Base-by-base conservation (phyloP, 768 basidiomycete genomes). In the Mrakia hoshinonis region DNA sequence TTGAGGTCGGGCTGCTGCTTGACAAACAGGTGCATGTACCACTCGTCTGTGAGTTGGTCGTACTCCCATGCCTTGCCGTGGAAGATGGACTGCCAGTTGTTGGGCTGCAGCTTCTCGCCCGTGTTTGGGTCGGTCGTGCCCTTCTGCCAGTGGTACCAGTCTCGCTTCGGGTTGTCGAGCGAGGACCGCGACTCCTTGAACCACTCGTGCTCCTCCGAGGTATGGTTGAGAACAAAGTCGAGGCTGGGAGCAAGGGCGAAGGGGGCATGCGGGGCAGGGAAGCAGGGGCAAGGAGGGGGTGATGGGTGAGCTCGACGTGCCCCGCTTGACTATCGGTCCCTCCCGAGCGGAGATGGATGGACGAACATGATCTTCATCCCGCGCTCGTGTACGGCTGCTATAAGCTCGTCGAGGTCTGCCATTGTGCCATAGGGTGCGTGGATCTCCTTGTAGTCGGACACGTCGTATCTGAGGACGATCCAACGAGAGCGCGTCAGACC, bases 121-220 rank as follows among this genome's bases (percentile, higher is more conserved):
- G 82, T 78, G 18, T 80, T 79, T 20, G 47, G 47, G 70, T 85
- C 84, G 73, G 80, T 82, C 73, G 80, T 83, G 1, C 87, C 84
- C 4, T 86, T 84, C 20, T 85, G 83, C 89, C 89, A 90, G 72
- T 87, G 83, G 78, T 89, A 91, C 87, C 87, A 89, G 75, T 89
- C 84, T 20, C 88, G 83, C 77, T 87, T 89, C 0, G 85, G 83
- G 76, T 84, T 82, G 7, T 80, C 77, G 66, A 81, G 81, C 63
- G 81, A 85, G 76, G 79, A 82, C 77, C 74, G 84, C 31, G 87
- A 87, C 75, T 85, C 81, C 43, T 82, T 72, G 80, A 89, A 91
- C 89, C 89, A 90, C 12, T 81, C 82, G 74, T 89, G 89, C 87
- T 89, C 73, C 29, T 24, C 51, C 38, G 49, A 65, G 3, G 39